Percentiles rank a stretch among this genome's conserved stretches.
phyloP scores from a whole-genome alignment of 495 filamentous ascomycete species.

The Penicillium manginii region DNA sequence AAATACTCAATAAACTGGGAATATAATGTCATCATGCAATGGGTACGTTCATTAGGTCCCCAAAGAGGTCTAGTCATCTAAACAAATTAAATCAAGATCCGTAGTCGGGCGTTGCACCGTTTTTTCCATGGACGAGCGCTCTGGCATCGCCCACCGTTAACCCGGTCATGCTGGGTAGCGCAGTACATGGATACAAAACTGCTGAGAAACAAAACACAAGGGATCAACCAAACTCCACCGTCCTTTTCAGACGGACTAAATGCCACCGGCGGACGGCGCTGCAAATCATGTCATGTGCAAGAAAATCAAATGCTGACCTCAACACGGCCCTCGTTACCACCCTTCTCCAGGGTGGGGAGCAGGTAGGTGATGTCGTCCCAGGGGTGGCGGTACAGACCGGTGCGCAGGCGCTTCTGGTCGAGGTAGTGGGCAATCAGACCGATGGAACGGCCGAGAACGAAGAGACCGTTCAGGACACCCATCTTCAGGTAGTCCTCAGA shows the following conservation, averaged over 20 bases:
- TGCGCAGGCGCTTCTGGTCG: constrained; percentile 98
- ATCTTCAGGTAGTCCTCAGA: constrained; percentile 67
- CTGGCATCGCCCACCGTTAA: constrained; percentile 30
- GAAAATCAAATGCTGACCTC: constrained; percentile 75
- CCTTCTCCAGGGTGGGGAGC: constrained; percentile 77
- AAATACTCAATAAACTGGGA: not conserved
- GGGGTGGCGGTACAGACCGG: constrained; percentile 97
- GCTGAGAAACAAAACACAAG: constrained; percentile 42
- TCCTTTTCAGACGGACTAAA: constrained; percentile 41
- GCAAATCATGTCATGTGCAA: constrained; percentile 34
- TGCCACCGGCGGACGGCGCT: constrained; percentile 39
- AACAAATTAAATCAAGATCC: constrained; percentile 38
- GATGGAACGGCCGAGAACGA: constrained; percentile 93
- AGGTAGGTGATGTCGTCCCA: constrained; percentile 99
- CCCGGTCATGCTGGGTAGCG: constrained; percentile 41
- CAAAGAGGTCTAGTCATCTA: constrained; percentile 38
- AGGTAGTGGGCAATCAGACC: constrained; percentile 99
- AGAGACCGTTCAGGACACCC: constrained; percentile 98
- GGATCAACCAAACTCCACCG: constrained; percentile 51
- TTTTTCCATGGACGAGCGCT: constrained; percentile 20
- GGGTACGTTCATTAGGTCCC: constrained; percentile 37
- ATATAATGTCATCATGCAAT: constrained; percentile 30
- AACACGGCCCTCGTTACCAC: constrained; percentile 83
- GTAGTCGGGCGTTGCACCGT: constrained; percentile 30
- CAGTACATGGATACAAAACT: constrained; percentile 41